Conservation (phyloP, 257 asterid species). For the Lithospermum erythrorhizon region DNA sequence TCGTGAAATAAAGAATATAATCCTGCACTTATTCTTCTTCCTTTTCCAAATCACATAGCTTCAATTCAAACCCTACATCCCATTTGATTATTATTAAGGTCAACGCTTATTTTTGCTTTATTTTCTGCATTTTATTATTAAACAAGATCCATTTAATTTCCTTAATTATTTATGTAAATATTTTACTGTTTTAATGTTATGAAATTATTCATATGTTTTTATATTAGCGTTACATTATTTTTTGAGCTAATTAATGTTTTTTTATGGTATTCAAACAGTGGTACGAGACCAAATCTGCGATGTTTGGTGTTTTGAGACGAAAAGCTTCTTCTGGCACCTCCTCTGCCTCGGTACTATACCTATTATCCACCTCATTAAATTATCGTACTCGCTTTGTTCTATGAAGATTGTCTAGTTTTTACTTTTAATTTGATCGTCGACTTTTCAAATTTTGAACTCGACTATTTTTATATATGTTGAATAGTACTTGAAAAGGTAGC, state of each 20-base stretch:
- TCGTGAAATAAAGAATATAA: too few species aligned
- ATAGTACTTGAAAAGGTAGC: too few species aligned
- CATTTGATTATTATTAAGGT: not conserved
- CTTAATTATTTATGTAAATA: not conserved
- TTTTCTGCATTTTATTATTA: not conserved
- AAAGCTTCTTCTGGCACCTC: slow-evolving; percentile 61
- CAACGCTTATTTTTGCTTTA: not conserved
- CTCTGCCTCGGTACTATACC: slow-evolving; percentile 35
- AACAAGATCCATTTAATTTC: not conserved
- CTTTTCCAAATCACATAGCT: not conserved
- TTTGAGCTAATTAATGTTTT: slow-evolving; percentile 3
- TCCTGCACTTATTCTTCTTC: too few species aligned
- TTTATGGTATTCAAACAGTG: slow-evolving; percentile 19
- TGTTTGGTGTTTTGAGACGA: slow-evolving; percentile 87
- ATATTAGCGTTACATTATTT: too few species aligned
- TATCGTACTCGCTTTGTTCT: too few species aligned
- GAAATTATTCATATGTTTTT: not conserved
- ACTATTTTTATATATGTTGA: too few species aligned
- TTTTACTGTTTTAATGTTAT: not conserved
- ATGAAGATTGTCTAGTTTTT: too few species aligned
- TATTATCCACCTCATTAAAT: not conserved
- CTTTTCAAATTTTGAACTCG: too few species aligned
- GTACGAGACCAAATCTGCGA: slow-evolving; percentile 31
- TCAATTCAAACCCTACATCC: slow-evolving; percentile 6
- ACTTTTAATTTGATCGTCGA: too few species aligned